These are phyloP conservation scores for Stenogyne calaminthoides DNA, from an alignment of 305 asterid species.

Conservation along the genomic window DNA sequence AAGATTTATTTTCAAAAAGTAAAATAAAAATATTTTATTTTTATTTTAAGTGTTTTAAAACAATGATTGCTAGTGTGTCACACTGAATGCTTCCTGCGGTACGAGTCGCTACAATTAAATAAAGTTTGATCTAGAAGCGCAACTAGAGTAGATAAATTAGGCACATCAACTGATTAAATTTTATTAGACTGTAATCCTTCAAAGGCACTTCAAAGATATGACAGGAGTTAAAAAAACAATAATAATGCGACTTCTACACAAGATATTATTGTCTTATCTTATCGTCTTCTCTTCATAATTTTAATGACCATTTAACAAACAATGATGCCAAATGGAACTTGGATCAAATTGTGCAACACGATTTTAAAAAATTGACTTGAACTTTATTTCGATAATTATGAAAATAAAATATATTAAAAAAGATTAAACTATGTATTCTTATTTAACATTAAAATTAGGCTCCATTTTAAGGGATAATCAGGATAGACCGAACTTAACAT, in stretches of 20 bases:
- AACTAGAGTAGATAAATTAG: conserved; percentile 16
- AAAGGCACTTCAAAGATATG: conserved; percentile 17
- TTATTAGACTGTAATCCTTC: not conserved
- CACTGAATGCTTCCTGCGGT: conserved; percentile 12
- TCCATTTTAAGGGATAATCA: too few species aligned
- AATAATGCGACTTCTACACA: not conserved
- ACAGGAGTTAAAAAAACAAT: not conserved
- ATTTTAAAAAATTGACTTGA: not conserved
- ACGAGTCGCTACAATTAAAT: not conserved
- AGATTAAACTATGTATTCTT: too few species aligned
- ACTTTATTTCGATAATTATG: not conserved
- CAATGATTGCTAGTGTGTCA: too few species aligned
- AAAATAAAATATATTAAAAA: not conserved
- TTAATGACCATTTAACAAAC: not conserved
- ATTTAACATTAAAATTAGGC: too few species aligned
- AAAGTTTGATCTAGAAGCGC: conserved; percentile 16
- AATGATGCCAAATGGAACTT: conserved; percentile 21
- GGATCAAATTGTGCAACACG: not conserved
- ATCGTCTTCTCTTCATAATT: not conserved
- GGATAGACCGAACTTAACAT: too few species aligned
- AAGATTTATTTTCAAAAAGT: too few species aligned
- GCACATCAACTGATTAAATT: not conserved
- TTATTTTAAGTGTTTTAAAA: too few species aligned
- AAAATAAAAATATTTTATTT: too few species aligned
- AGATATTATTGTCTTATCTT: not conserved